Conservation (phyloP, 2,329 filamentous ascomycete genomes). For the Fusarium domesticum region DNA sequence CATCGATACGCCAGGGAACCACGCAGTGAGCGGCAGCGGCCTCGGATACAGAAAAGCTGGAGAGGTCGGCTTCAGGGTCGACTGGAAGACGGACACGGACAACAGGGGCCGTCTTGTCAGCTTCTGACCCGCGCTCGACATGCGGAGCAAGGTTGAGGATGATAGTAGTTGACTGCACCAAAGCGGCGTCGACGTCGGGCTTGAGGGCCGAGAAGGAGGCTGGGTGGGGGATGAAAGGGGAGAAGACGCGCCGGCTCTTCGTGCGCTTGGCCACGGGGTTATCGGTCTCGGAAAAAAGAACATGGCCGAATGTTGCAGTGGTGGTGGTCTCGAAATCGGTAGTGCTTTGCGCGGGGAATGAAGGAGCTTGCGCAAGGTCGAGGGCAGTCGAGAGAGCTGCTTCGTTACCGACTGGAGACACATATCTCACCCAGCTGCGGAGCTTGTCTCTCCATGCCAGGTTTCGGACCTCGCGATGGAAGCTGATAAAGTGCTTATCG, state of each 20-base stretch:
- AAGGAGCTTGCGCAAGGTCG: slow-evolving; percentile 1
- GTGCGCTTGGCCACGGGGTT: slow-evolving; percentile 1
- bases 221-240: slow-evolving; percentile 47
- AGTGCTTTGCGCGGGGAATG: slow-evolving; percentile 4
- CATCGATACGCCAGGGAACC: slow-evolving; percentile 31
- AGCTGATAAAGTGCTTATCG: slow-evolving; percentile 19
- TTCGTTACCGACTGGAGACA: slow-evolving; percentile 19
- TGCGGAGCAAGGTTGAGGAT: slow-evolving; percentile 47
- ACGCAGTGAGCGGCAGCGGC: slow-evolving; percentile 35
- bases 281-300: slow-evolving; percentile 39
- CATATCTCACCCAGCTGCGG: slow-evolving; percentile 31
- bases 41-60: slow-evolving; percentile 28
- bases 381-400: not conserved
- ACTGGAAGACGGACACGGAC: slow-evolving; percentile 35
- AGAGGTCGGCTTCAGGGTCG: slow-evolving; percentile 26
- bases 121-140: not conserved
- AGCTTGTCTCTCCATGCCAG: slow-evolving; percentile 38
- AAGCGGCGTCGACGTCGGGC: slow-evolving; percentile 28
- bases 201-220: slow-evolving; percentile 40
- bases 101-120: slow-evolving; percentile 13
- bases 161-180: slow-evolving; percentile 33
- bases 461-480: slow-evolving; percentile 32
- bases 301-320: slow-evolving; percentile 49
- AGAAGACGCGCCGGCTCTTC: slow-evolving; percentile 38
- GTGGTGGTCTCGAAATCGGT: slow-evolving; percentile 24